Conservation (phyloP, 1,284 basidiomycete species). For the Ganoderma meredithae region DNA sequence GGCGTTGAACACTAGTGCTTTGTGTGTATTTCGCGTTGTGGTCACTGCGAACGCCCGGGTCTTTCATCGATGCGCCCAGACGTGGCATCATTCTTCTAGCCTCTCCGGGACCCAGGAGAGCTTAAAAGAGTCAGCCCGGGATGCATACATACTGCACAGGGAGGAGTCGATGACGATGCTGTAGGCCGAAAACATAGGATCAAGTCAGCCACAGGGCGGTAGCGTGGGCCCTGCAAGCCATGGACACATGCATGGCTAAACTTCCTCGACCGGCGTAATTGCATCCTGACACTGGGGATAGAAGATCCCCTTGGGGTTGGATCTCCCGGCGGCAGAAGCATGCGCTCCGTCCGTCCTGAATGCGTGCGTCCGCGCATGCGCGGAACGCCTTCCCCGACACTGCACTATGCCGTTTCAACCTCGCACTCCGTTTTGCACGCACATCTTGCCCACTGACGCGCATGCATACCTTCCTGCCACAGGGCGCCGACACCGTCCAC, state of each 20-base stretch:
- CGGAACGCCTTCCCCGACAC: slow-evolving; percentile 6
- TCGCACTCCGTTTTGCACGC: background rate
- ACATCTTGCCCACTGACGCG: background rate
- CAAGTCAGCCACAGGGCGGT: slow-evolving; percentile 1
- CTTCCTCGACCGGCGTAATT: slow-evolving; percentile 2
- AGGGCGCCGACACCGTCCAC: slow-evolving; percentile 76
- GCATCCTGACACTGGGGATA: background rate
- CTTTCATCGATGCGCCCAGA: background rate
- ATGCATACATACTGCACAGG: background rate
- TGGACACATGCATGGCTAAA: background rate
- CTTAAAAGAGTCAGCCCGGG: background rate
- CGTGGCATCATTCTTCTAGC: background rate
- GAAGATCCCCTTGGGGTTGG: background rate
- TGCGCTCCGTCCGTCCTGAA: background rate
- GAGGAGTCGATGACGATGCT: background rate
- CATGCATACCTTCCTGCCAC: background rate
- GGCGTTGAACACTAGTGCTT: background rate
- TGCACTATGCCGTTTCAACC: background rate
- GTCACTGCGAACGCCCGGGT: background rate
- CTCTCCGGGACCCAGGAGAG: no score
- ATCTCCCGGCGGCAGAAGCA: slow-evolving; percentile 5
- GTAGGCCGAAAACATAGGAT: slow-evolving; percentile 3
- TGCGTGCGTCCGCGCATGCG: background rate
- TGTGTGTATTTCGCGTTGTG: background rate
- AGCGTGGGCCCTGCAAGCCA: background rate